A percentile compares a stretch with the other conserved stretches of the same genome.
These are phyloP conservation scores for Odontarrhena argentea DNA, from an alignment of 345 rosid genomes.

Conservation along the genomic window DNA sequence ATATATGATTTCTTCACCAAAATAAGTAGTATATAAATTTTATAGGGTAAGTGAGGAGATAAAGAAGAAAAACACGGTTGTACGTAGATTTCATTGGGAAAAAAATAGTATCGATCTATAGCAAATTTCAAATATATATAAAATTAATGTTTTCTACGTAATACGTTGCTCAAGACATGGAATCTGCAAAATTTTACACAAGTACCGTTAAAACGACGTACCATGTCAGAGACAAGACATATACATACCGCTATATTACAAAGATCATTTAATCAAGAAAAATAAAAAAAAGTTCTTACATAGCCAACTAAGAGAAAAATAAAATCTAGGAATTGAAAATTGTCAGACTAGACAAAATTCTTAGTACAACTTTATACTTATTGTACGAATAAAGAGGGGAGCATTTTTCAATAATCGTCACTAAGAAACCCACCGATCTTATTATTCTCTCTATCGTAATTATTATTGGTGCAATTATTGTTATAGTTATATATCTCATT, in stretches of 20 bases:
- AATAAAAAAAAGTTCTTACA: background rate
- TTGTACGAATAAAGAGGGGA: conserved; percentile 28
- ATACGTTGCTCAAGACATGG: conserved; percentile 22
- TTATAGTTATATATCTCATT: conserved; percentile 38
- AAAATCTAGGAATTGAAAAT: conserved; percentile 29
- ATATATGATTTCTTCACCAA: no score
- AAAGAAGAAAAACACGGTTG: no score
- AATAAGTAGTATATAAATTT: no score
- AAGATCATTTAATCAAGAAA: background rate
- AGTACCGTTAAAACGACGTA: conserved; percentile 36
- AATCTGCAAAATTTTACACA: conserved; percentile 35
- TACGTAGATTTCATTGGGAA: background rate
- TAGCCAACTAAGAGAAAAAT: conserved; percentile 18
- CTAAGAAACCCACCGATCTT: conserved; percentile 45
- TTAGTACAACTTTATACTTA: conserved; percentile 38
- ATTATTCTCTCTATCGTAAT: conserved; percentile 46
- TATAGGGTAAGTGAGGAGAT: no score
- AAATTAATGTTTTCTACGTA: background rate
- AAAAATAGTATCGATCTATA: background rate
- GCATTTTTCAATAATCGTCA: conserved; percentile 40
- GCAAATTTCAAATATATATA: no score
- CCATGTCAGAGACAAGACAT: conserved; percentile 36
- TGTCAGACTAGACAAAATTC: conserved; percentile 36
- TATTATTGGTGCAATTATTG: conserved; percentile 40
- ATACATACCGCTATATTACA: conserved; percentile 29